Base-by-base conservation (phyloP, 2,329 filamentous ascomycete genomes). In the Pestalotiopsis fici region DNA sequence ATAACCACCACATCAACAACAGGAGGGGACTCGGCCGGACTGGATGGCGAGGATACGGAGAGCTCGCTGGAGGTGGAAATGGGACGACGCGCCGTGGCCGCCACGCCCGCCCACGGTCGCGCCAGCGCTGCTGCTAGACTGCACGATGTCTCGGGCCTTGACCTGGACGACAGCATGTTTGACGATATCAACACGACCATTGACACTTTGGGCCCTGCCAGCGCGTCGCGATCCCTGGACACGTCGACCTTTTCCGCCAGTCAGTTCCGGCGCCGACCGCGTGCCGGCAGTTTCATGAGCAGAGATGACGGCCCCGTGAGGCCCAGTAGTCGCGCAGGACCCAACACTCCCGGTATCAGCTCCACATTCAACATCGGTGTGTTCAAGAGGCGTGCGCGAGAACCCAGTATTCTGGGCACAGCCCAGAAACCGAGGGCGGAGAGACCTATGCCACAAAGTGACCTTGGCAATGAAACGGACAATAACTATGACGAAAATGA, bases 321-420 rank as follows among this genome's bases (percentile, higher is more conserved):
- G 37, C 77, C 77, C 18, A 76, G 75, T 65, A 78, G 77, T 66
- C 76, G 77, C 55, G 67, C 75, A 5, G 77, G 76, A 5, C 71
- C 74, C 50, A 77, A 74, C 59, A 78, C 77, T 3, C 76, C 77
- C 61, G 74, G 68, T 35, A 67, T 76, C 27, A 75, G 78, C 66
- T 80, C 80, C 13, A 78, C 77, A 13, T 77, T 82, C 72, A 90
- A 86, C 67, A 83, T 90, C 63, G 87, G 87, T 15, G 78, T 83
- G 4, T 91, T 91, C 76, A 85, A 83, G 74, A 81, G 88, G 50
- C 83, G 88, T 57, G 81, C 82, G 21, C 81, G 88, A 59, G 87
- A 91, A 74, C 88, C 87, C 2, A 91, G 88, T 75, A 90, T 91
- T 65, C 76, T 91, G 55, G 85, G 87, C 4, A 85, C 85, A 1